These are phyloP conservation scores for Pisolithus sp. DNA, from an alignment of 768 basidiomycete genomes.

Conservation along the genomic window DNA sequence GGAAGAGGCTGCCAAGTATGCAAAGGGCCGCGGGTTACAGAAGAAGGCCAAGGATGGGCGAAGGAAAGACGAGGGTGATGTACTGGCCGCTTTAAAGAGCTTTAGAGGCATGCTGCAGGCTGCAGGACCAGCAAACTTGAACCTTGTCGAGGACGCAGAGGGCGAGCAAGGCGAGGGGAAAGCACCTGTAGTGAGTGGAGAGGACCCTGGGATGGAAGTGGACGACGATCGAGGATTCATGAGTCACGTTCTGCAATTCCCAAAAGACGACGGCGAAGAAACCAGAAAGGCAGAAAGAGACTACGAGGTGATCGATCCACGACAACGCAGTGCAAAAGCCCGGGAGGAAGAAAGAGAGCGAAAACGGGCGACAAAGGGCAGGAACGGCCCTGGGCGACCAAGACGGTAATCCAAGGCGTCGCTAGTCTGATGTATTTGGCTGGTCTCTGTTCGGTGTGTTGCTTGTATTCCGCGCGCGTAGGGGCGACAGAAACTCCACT, in stretches of 20 bases:
- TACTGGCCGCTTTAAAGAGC: slow-evolving; percentile 59
- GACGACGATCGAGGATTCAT: slow-evolving; percentile 75
- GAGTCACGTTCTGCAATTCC: slow-evolving; percentile 64
- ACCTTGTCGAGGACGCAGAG: slow-evolving; percentile 8
- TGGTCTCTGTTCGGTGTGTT: no score
- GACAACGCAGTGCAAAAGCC: slow-evolving; percentile 64
- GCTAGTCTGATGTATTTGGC: no score
- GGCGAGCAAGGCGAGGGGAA: slow-evolving; percentile 11
- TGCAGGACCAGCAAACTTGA: slow-evolving; percentile 28
- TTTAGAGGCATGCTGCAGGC: slow-evolving; percentile 66
- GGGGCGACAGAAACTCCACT: no score
- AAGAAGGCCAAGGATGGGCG: slow-evolving; percentile 47
- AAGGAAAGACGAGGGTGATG: slow-evolving; percentile 65
- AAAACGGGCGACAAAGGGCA: slow-evolving; percentile 34
- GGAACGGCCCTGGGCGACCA: slow-evolving; percentile 12
- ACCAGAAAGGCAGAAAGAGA: slow-evolving; percentile 72
- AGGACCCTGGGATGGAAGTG: slow-evolving; percentile 60
- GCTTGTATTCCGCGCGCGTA: no score
- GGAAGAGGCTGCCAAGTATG: slow-evolving; percentile 78
- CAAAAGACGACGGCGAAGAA: slow-evolving; percentile 76
- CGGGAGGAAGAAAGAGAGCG: slow-evolving; percentile 73
- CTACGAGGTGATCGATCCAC: slow-evolving; percentile 85
- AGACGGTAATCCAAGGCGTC: slow-evolving; percentile 14
- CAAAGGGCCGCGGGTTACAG: slow-evolving; percentile 54
- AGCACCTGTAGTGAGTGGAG: slow-evolving; percentile 23